phyloP scores from a whole-genome alignment of 1,284 basidiomycete species.

The Ceratobasidium papillatum region DNA sequence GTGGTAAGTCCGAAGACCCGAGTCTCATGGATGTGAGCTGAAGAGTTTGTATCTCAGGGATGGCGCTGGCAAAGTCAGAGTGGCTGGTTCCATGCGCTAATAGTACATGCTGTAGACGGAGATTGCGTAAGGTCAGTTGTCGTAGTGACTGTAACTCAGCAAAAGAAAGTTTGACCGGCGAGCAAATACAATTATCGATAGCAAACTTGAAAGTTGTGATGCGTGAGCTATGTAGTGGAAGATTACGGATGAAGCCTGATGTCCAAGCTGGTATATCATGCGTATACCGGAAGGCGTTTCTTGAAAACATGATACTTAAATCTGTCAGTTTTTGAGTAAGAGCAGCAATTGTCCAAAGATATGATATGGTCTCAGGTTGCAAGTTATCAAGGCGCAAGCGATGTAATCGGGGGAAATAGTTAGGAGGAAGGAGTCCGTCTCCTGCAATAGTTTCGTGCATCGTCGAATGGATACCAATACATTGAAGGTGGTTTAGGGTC shows the following conservation, averaged over 20 bases:
- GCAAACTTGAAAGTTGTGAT: neutral
- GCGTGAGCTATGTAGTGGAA: neutral
- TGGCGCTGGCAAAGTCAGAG: neutral
- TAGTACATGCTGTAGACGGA: neutral
- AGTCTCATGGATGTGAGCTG: neutral
- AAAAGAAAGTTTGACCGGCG: neutral
- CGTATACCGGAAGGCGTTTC: neutral
- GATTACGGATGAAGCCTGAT: neutral
- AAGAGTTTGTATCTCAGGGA: constrained; percentile 11
- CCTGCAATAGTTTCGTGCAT: neutral
- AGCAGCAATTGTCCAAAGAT: neutral
- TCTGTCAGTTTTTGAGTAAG: neutral
- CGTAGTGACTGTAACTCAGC: constrained; percentile 1
- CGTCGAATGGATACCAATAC: neutral
- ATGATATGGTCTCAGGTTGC: neutral
- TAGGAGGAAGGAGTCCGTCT: neutral
- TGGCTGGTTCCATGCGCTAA: constrained; percentile 5
- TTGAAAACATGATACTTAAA: neutral
- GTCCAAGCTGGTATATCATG: neutral
- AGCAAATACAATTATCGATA: neutral
- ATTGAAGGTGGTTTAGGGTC: constrained; percentile 5
- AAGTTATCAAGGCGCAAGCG: neutral
- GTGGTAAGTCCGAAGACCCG: neutral
- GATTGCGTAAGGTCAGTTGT: neutral
- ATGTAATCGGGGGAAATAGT: neutral